Evolutionary conservation across 2,329 filamentous ascomycete species (phyloP), one percentile per base, ranked within the genome.

Genomic region (Diplocarpon mali): DNA sequence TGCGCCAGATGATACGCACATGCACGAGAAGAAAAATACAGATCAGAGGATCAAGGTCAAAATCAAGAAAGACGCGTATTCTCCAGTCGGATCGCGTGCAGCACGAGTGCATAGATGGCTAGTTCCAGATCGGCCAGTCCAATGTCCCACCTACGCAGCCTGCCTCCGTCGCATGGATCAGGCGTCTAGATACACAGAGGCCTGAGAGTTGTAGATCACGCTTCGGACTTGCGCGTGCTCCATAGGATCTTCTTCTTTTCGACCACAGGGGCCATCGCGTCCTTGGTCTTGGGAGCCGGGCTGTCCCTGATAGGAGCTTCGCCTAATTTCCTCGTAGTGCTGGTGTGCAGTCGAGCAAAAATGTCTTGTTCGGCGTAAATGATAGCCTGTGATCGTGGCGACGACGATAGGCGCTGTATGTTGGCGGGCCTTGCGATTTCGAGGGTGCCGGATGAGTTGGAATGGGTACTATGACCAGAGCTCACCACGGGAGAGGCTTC

Each of bases 261-360:
- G 2, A 45, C 32, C 1, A 27, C 31, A 12, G 46, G 32, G 13
- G 46, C 38, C 9, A 39, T 41, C 11, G 48, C 39, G 8, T 32
- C 24, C 29, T 44, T 43, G 14, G 38, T 20, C 40, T 48, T 52
- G n/a, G 35, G 16, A 7, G 30, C 30, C 30, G 29, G 50, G 29
- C 20, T 45, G 42, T 56, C 55, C 28, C 38, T 47, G 11, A 57
- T 29, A 10, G 60, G 59, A 31, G 59, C 60, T 46, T 62, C 60
- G 37, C 60, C 60, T 4, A 62, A 29, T 40, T 62, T 61, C 35
- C 60, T 50, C 6, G 49, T 56, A 2, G 55, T 60, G 42, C 54
- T 60, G 24, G 51, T 62, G 48, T 62, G 60, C n/a, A 62, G 42
- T 6, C 52, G 51, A 16, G 54, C 46, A 36, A 62, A 58, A n/a